Base-by-base conservation (phyloP, 441 rosid species). In the Populus hybrid region DNA sequence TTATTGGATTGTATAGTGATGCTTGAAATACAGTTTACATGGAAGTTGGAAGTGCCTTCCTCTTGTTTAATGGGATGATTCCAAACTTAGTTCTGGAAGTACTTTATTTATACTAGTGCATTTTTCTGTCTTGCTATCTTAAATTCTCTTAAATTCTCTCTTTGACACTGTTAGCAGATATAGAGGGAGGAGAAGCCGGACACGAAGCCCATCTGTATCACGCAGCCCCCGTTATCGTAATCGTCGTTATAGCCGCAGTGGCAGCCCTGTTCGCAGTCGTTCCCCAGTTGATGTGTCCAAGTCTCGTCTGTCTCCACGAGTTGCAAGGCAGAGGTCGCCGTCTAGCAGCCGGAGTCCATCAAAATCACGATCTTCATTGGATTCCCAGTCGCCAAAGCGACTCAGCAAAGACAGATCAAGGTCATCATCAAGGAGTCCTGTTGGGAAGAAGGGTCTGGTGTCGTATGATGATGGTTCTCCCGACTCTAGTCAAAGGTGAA, bases 401-500 rank as follows among this genome's bases (percentile, higher is more conserved):
- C 77, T 74, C 4, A 82, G 81, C 83, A 93, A 83, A 86, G 87
- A 83, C 42, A 84, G 87, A 77, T 93, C 98, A 16, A 88, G 85
- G 57, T 91, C 97, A 16, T 88, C 97, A 38, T 90, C 98, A 1
- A 90, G 86, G 69, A 86, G 92, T 85, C 87, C 91, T 5, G 76
- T 61, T 21, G 92, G 87, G 42, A 83, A 81, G 77, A 86, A 81
- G 83, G 88, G 93, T 66, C 86, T 96, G 78, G 99, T 96, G 75
- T 88, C 93, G 6, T 96, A 94, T 76, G 99, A 89, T 0, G 97
- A 90, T 77, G 89, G 88, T 66, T 89, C 94, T 24, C 93, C 94
- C 2, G 93, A 88, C 63, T 88, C 86, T 0, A 83, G 83, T 12
- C 70, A 67, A 18, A 73, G 75, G 74, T 88, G 84, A 86, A 79